Evolutionary conservation across 2,329 filamentous ascomycete genomes (phyloP).

Genomic region (Colletotrichum truncatum): DNA sequence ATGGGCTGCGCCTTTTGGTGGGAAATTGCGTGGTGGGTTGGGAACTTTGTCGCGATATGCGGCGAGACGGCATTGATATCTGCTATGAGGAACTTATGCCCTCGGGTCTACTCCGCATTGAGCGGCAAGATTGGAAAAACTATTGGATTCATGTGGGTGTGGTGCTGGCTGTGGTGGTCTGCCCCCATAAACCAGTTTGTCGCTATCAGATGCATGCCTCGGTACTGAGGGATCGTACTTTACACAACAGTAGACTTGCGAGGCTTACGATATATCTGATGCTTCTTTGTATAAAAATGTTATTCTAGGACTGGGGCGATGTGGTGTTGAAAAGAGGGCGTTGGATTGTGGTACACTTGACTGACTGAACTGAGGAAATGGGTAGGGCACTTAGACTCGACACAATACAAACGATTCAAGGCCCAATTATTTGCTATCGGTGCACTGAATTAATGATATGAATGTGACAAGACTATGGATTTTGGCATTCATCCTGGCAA

Average conservation of each 20-base stretch:
- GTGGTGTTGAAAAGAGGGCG: too few species aligned
- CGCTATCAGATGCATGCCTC: neutral
- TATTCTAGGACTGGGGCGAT: too few species aligned
- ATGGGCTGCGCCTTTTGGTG: constrained; percentile 7
- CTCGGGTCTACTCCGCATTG: constrained; percentile 4
- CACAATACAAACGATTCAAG: too few species aligned
- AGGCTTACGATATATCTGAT: too few species aligned
- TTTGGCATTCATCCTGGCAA: neutral
- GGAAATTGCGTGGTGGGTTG: constrained; percentile 24
- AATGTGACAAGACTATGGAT: neutral
- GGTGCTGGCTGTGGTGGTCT: constrained; percentile 13
- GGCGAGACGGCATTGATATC: constrained; percentile 12
- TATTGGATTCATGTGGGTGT: constrained; percentile 17
- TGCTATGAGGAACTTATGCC: neutral
- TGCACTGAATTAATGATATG: neutral
- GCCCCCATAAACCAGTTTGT: constrained; percentile 1
- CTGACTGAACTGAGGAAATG: too few species aligned
- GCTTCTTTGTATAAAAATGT: too few species aligned
- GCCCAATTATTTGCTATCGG: too few species aligned
- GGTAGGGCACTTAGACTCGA: too few species aligned
- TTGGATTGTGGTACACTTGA: too few species aligned
- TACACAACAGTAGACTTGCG: too few species aligned
- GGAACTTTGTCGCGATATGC: constrained; percentile 6
- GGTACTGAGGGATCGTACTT: too few species aligned
- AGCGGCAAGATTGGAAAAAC: constrained; percentile 8